Base-by-base conservation (phyloP, 768 basidiomycete genomes). In the Pholiota conissans region DNA sequence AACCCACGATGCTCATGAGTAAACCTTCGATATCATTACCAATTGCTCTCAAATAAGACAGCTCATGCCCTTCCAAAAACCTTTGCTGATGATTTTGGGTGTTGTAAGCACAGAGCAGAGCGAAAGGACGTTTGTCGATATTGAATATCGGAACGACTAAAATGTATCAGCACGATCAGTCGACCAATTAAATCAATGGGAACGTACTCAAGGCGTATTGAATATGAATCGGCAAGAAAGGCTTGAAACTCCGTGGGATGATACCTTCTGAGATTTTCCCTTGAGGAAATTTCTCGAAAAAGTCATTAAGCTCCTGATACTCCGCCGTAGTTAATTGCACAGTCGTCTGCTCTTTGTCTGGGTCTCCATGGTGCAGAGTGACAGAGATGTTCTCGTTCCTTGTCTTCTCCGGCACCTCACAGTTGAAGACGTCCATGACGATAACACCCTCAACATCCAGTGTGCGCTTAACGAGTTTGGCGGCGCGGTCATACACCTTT, bases 371-470 rank as follows among this genome's bases (percentile, higher is more conserved):
- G 69, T 92, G 87, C 71, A 90, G 79, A 30, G 83, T 84, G 51
- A 92, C 82, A 6, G 85, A 84, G 22, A 90, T 81, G 14, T 78
- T 78, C 67, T 89, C 89, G 1, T 72, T 66, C 53, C 67, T 76
- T 73, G 85, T 79, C 0, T 88, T 82, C 71, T 96, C 93, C 35
- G 91, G 74, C 28, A 94, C 86, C 67, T 98, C 92, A 65, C 90
- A 92, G 60, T 93, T 90, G 18, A 91, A 91, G 37, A 97, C 87
- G 70, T 98, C 95, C 80, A 97, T 86, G 49, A 98, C 90, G 57
- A 95, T 78, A 39, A 93, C 92, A 30, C 93, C 93, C 70, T 96
- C 93, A 9, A 96, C 89, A 67, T 95, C 95, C 37, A 98, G 80
- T 0, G 95, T 96, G 46, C 89, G 84, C 71, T 90, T 86, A 58